Percentiles rank a stretch among this genome's conserved stretches.
phyloP scores from a whole-genome alignment of 2,329 filamentous ascomycete species.

The Cladosporium phlei region DNA sequence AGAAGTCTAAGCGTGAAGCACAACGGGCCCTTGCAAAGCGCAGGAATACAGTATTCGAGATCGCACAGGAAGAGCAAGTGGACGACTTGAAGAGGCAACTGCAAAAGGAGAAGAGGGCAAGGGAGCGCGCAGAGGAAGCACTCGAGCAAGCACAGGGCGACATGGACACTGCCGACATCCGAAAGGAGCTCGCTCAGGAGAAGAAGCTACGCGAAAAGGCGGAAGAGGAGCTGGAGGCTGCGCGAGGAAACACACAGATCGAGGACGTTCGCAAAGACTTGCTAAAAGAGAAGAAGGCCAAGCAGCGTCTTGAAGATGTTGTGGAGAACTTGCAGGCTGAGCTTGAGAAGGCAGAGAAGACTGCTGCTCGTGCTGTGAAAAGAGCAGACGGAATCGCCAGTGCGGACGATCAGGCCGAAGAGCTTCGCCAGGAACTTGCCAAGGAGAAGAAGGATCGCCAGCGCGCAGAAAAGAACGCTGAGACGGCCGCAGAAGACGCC shows the following conservation, averaged over 20 bases:
- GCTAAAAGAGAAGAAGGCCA: constrained; percentile 28
- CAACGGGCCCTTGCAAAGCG: constrained; percentile 53
- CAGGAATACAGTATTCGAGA: constrained; percentile 46
- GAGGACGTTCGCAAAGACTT: constrained; percentile 32
- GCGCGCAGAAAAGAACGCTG: constrained; percentile 48
- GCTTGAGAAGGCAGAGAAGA: constrained; percentile 31
- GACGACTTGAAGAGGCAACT: constrained; percentile 45
- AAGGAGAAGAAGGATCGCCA: constrained; percentile 49
- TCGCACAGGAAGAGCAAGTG: constrained; percentile 37
- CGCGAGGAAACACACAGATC: constrained; percentile 31
- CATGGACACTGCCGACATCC: constrained; percentile 29
- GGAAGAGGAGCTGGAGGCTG: constrained; percentile 34
- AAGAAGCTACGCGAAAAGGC: constrained; percentile 30
- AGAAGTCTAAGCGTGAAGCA: constrained; percentile 70
- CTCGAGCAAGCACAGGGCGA: constrained; percentile 29
- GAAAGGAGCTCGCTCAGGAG: constrained; percentile 30
- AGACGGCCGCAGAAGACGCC: constrained; percentile 56
- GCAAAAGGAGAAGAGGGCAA: constrained; percentile 42
- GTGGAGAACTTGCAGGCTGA: constrained; percentile 31
- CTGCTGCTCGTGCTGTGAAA: constrained; percentile 35
- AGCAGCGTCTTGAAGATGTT: constrained; percentile 33
- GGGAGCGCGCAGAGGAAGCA: constrained; percentile 38
- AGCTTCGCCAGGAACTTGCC: constrained; percentile 47
- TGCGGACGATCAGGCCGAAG: constrained; percentile 41
- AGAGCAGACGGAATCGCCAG: constrained; percentile 39